Evolutionary conservation across 768 basidiomycete genomes (phyloP), one percentile per base, ranked within the genome.

Genomic region (Strobilomyces echinocephalus): DNA sequence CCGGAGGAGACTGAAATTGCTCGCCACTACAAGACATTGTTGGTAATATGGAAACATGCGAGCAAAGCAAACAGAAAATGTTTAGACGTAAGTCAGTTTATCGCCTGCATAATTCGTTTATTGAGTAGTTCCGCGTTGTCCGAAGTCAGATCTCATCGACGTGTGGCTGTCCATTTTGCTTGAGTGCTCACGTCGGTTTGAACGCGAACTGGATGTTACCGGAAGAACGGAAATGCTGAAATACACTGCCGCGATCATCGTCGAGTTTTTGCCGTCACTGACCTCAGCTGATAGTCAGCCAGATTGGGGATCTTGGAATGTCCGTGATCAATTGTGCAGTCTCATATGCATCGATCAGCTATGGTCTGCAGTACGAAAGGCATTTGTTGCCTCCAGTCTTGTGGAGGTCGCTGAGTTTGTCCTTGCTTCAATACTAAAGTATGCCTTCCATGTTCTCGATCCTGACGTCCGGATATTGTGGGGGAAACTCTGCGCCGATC

Each of bases 81-180:
- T 8, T 24, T 60, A 35, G 60, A 63, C 20, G 75, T 74, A 26
- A 59, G 67, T 63, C 47, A 40, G 8, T 52, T 51, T 33, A 30
- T 28, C 31, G 20, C 45, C 31, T 41, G 14, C n/a, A 28, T 35
- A 40, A 21, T 44, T 46, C 47, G 31, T 45, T 24, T 39, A 48
- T 54, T 56, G 20, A 60, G 20, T 46, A 10, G 8, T 56, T 31
- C 21, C 43, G 35, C 42, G 12, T 52, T 21, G 26, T 26, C 45
- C 30, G 12, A 57, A 81, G 80, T 55, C 64, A 14, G 66, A 66
- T 40, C 66, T 82, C 24, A 43, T 79, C 5, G 62, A 69, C 40
- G 66, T 73, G 1, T 87, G 85, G 85, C 74, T 79, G 55, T 74
- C 78, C 0, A 72, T 87, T 16, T 67, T 87, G n/a, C 74, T 82